These are phyloP conservation scores for Rhynchosporium secalis DNA, from an alignment of 2,329 filamentous ascomycete species.

Conservation along the genomic window DNA sequence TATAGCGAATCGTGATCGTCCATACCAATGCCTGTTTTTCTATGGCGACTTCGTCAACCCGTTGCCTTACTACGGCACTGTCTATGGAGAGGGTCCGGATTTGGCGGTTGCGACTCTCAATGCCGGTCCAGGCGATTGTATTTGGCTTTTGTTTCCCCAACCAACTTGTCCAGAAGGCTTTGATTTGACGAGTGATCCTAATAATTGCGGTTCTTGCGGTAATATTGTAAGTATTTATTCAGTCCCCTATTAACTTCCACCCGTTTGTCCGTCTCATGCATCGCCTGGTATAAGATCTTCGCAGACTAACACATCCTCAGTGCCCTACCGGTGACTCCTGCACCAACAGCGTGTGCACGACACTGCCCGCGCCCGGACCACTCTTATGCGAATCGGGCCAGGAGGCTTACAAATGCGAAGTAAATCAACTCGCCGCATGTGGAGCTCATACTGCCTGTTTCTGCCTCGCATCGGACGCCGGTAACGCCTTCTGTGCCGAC, in stretches of 20 bases:
- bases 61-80: not conserved
- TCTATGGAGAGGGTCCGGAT: no score
- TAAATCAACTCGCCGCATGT: no score
- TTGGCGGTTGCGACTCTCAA: not conserved
- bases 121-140: not conserved
- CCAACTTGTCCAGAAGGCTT: not conserved
- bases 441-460: not conserved
- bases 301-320: not conserved
- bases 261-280: not conserved
- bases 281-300: not conserved
- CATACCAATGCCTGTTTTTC: not conserved
- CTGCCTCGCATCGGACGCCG: not conserved
- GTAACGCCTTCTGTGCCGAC: not conserved
- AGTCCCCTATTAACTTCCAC: not conserved
- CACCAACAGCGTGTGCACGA: constrained; percentile 2
- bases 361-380: not conserved
- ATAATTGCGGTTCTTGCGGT: constrained; percentile 7
- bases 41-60: not conserved
- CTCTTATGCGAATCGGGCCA: not conserved
- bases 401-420: not conserved
- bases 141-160: not conserved
- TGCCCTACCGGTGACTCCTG: not conserved
- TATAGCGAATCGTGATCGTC: no score
- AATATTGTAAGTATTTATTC: not conserved
- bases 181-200: not conserved